phyloP scores from a whole-genome alignment of 2,329 filamentous ascomycete genomes.

The Monosporascus sp. region DNA sequence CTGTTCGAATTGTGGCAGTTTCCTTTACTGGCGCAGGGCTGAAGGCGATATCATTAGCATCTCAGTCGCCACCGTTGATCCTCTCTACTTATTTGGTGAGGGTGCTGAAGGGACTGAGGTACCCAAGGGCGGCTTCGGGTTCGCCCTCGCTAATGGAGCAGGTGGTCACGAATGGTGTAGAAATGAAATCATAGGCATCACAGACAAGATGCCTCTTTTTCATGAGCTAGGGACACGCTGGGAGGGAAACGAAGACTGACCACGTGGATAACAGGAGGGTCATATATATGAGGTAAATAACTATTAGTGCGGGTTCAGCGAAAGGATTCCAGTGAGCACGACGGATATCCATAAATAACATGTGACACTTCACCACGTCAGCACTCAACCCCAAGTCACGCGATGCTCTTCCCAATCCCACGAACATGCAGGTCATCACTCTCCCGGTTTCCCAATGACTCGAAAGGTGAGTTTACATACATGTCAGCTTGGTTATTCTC shows the following conservation, averaged over 20 bases:
- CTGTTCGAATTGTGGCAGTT: constrained; percentile 43
- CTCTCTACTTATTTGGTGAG: constrained; percentile 33
- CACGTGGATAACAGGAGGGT: no score
- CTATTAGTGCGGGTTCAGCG: no score
- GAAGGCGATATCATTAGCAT: constrained; percentile 26
- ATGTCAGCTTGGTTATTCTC: constrained; percentile 37
- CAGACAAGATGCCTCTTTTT: constrained; percentile 30
- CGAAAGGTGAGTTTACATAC: constrained; percentile 25
- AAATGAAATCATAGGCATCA: constrained; percentile 44
- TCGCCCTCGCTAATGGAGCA: constrained; percentile 32
- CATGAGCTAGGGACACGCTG: no score
- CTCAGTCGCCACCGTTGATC: constrained; percentile 40
- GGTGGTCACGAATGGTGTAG: constrained; percentile 36
- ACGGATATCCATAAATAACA: no score
- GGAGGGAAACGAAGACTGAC: no score
- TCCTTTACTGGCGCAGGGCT: constrained; percentile 41
- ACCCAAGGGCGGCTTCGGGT: constrained; percentile 26
- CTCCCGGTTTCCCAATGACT: constrained; percentile 7
- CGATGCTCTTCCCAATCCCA: no score
- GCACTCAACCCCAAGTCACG: no score
- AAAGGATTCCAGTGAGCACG: no score
- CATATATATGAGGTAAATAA: no score
- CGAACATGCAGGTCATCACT: constrained; percentile 4
- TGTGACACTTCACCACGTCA: no score
- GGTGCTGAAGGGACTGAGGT: constrained; percentile 15